phyloP scores from a whole-genome alignment of 441 rosid species.

The Pelargonium exstipulatum region DNA sequence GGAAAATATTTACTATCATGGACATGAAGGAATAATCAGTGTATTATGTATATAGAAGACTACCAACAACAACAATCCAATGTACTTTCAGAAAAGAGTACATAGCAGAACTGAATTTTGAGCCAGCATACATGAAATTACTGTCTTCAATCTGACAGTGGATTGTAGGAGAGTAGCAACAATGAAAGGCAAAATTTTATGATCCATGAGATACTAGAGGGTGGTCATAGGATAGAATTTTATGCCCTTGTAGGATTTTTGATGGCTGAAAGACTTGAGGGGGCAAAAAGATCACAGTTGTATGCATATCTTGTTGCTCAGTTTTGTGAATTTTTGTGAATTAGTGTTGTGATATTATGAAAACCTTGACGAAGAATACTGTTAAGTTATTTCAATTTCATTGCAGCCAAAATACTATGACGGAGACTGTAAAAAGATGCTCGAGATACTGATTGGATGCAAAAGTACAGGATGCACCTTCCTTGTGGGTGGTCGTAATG shows the following conservation, averaged over 20 bases:
- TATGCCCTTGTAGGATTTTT: background rate
- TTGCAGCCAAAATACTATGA: conserved; percentile 75
- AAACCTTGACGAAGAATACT: background rate
- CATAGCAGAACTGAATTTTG: too few relatives aligned
- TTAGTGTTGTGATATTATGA: too few relatives aligned
- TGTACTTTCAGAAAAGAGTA: too few relatives aligned
- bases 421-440: conserved; percentile 53
- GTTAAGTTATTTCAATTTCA: conserved; percentile 6
- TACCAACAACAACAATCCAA: too few relatives aligned
- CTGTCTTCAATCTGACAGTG: background rate
- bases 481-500: conserved; percentile 72
- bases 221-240: background rate
- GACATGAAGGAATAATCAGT: too few relatives aligned
- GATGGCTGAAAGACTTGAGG: background rate
- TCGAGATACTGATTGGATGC: conserved; percentile 57
- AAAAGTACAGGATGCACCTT: conserved; percentile 69
- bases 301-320: conserved; percentile 1
- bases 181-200: background rate
- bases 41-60: too few relatives aligned
- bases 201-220: background rate
- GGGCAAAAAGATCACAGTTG: background rate
- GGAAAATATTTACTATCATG: too few relatives aligned
- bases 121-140: too few relatives aligned
- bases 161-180: background rate
- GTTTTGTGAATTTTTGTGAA: background rate